phyloP scores from a whole-genome alignment of 306 rosid genomes.

The Castanea sativa region DNA sequence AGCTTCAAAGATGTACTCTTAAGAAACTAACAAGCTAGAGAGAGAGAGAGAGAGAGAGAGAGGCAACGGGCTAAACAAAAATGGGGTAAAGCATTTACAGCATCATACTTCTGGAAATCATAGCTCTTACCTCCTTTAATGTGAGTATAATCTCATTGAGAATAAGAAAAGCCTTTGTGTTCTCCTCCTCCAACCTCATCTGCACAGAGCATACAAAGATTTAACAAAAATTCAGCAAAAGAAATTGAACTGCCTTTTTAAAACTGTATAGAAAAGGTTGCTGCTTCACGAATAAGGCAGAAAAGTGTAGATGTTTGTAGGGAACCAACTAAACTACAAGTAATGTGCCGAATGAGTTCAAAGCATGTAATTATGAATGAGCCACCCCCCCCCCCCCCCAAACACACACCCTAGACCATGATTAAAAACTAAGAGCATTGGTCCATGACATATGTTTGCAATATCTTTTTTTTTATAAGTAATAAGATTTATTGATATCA shows the following conservation, averaged over 20 bases:
- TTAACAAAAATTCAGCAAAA: not conserved
- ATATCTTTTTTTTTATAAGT: no score
- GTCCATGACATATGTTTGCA: no score
- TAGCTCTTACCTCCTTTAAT: conserved; percentile 70
- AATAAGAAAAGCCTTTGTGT: conserved; percentile 73
- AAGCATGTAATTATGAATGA: not conserved
- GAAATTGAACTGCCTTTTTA: not conserved
- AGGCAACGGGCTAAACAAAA: not conserved
- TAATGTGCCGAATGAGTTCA: not conserved
- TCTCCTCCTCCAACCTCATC: conserved; percentile 64
- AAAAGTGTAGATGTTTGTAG: not conserved
- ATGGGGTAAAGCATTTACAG: not conserved
- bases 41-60: not conserved
- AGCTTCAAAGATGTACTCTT: not conserved
- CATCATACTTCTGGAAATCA: not conserved
- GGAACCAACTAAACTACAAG: not conserved
- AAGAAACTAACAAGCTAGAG: not conserved
- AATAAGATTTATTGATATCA: no score
- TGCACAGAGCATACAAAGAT: conserved; percentile 39
- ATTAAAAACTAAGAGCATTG: not conserved
- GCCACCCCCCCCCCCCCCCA: not conserved
- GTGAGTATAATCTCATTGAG: conserved; percentile 83
- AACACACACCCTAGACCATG: not conserved
- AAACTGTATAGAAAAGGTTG: not conserved
- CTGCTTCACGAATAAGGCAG: not conserved